A percentile compares a stretch with the other conserved stretches of the same genome.
Evolutionary conservation across 177 flowering plant species (phyloP).

Genomic region (Tripterygium wilfordii): DNA sequence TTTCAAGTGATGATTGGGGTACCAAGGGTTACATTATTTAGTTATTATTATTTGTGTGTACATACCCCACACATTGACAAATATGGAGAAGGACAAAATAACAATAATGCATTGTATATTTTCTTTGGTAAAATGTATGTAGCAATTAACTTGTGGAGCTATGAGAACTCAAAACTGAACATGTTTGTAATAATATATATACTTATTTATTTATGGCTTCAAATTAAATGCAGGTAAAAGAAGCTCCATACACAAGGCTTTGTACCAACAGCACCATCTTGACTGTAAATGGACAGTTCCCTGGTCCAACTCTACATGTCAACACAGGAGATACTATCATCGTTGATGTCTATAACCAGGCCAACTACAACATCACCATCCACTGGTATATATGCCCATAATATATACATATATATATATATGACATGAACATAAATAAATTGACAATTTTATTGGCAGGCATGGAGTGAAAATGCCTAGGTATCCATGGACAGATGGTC

Average conservation of each 20-base stretch:
- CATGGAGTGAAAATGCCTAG: conserved; percentile 19
- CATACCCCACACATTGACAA: no score
- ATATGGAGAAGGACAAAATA: no score
- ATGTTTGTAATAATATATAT: not conserved
- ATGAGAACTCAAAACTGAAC: no score
- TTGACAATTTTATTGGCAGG: conserved; percentile 3
- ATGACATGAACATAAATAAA: not conserved
- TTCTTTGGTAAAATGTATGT: no score
- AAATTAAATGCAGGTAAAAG: conserved; percentile 1
- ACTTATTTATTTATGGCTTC: not conserved
- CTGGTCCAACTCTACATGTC: conserved; percentile 17
- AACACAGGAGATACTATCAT: conserved; percentile 9
- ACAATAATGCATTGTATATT: no score
- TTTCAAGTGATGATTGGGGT: no score
- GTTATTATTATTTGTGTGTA: no score
- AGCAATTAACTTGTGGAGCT: no score
- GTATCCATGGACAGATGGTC: conserved; percentile 21
- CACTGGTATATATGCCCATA: conserved; percentile 15
- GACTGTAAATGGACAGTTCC: conserved; percentile 18
- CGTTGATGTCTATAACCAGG: conserved; percentile 12
- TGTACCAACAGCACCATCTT: conserved; percentile 16
- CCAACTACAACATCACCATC: conserved; percentile 12
- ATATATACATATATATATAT: not conserved
- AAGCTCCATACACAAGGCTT: conserved; percentile 12
- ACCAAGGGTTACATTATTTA: no score